A percentile compares a stretch with the other conserved stretches of the same genome.
phyloP scores from a whole-genome alignment of 805 yeast genomes.

The Zygosaccharomyces pseudorouxii region DNA sequence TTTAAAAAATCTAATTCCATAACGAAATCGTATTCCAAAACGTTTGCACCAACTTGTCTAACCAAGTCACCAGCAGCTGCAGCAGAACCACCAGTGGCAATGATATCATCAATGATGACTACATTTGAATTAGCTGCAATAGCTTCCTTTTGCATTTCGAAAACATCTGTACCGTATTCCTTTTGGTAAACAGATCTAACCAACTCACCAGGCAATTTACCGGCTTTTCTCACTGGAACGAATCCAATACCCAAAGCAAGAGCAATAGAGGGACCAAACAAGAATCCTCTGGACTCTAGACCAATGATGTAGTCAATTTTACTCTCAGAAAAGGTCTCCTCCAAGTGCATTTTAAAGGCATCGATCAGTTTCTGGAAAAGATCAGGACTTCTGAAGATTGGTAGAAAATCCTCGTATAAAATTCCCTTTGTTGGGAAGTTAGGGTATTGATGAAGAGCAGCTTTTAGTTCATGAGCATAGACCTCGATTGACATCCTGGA shows the following conservation, averaged over 20 bases:
- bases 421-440: conserved; percentile 93
- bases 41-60: conserved; percentile 57
- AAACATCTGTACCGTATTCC: conserved; percentile 89
- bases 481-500: conserved; percentile 27
- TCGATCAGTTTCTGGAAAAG: conserved; percentile 74
- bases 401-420: conserved; percentile 92
- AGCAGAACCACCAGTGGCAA: conserved; percentile 98
- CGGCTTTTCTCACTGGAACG: conserved; percentile 92
- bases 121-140: conserved; percentile 78
- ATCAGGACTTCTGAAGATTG: conserved; percentile 80
- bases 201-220: conserved; percentile 88
- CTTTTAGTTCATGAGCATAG: conserved; percentile 45
- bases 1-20: conserved; percentile 93
- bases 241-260: conserved; percentile 84
- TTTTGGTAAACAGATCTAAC: conserved; percentile 69
- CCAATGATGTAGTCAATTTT: conserved; percentile 89
- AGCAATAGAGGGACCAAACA: conserved; percentile 95
- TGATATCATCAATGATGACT: conserved; percentile 88
- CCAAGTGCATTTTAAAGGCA: conserved; percentile 74
- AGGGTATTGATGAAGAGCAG: conserved; percentile 71
- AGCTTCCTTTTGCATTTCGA: conserved; percentile 82
- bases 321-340: conserved; percentile 46
- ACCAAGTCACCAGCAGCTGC: conserved; percentile 87
- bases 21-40: conserved; percentile 79
- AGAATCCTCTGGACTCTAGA: conserved; percentile 92